Percentiles rank a stretch among this genome's conserved stretches.
These are phyloP conservation scores for Neoboletus magnificus DNA, from an alignment of 768 basidiomycete genomes.

Conservation along the genomic window DNA sequence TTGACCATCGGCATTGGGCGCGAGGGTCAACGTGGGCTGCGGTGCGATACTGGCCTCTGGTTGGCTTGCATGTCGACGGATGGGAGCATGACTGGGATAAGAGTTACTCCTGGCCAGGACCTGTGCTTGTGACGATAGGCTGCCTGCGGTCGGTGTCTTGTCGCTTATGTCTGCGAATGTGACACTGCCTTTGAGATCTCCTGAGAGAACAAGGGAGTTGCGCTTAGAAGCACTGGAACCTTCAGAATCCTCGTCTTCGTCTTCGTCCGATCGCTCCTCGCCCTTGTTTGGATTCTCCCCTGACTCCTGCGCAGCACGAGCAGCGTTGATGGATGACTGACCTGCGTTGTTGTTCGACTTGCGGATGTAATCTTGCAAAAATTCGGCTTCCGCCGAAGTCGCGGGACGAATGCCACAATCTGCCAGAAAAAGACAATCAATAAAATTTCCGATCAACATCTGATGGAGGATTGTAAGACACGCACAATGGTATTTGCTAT, in stretches of 20 bases:
- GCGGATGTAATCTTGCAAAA: slow-evolving; percentile 88
- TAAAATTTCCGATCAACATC: slow-evolving; percentile 29
- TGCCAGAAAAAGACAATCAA: slow-evolving; percentile 35
- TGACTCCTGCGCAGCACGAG: slow-evolving; percentile 66
- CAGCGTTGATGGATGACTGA: slow-evolving; percentile 71
- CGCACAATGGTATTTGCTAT: slow-evolving; percentile 95
- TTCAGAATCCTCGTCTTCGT: slow-evolving; percentile 85
- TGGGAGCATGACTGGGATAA: slow-evolving; percentile 69
- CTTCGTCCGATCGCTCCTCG: slow-evolving; percentile 77
- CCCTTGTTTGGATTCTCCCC: slow-evolving; percentile 56
- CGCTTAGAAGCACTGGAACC: slow-evolving; percentile 73
- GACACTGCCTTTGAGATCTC: slow-evolving; percentile 54
- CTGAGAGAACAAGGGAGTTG: slow-evolving; percentile 65
- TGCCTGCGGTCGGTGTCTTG: slow-evolving; percentile 84
- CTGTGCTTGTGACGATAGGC: slow-evolving; percentile 74
- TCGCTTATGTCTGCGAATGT: slow-evolving; percentile 69
- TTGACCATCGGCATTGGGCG: slow-evolving; percentile 43
- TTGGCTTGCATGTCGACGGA: slow-evolving; percentile 64
- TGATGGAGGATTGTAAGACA: slow-evolving; percentile 35
- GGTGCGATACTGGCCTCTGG: slow-evolving; percentile 54
- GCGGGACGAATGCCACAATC: slow-evolving; percentile 92
- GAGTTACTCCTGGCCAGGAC: slow-evolving; percentile 52
- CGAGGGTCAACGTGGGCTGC: slow-evolving; percentile 55
- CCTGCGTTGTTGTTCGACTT: slow-evolving; percentile 86
- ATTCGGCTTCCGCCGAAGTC: slow-evolving; percentile 88